Evolutionary conservation across 192 early-diverging fungal species (phyloP).

Genomic region (Coemansia sp.): DNA sequence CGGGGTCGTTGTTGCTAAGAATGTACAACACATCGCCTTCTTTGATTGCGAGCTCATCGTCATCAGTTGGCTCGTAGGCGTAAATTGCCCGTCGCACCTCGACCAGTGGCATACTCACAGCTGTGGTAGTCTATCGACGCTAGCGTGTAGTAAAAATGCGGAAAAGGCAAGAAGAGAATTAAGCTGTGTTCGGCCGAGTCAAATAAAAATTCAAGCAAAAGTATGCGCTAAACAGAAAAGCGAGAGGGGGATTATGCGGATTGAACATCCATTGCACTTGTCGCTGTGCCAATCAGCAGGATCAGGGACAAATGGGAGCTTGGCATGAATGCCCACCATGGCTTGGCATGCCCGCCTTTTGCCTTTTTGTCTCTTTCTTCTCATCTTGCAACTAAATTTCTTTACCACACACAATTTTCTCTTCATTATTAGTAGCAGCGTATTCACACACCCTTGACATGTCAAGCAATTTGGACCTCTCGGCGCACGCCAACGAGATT

Average conservation of each 20-base stretch:
- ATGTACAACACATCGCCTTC: conserved; percentile 89
- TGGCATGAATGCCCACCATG: neutral
- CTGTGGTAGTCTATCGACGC: neutral
- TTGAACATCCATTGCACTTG: neutral
- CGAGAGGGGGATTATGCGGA: neutral
- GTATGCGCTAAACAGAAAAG: neutral
- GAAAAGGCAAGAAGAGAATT: neutral
- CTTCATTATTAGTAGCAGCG: neutral
- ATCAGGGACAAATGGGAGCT: neutral
- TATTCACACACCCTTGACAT: conserved; percentile 10
- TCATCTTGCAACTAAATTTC: neutral
- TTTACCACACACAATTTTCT: neutral
- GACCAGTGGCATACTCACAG: conserved; percentile 36
- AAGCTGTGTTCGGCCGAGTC: neutral
- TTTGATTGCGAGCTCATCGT: conserved; percentile 80
- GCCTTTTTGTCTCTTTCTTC: neutral
- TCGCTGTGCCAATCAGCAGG: neutral
- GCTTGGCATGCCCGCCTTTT: neutral
- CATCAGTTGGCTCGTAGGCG: conserved; percentile 79
- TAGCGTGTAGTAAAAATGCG: neutral
- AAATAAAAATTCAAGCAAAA: neutral
- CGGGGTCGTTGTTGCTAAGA: conserved; percentile 81
- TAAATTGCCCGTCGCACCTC: conserved; percentile 80
- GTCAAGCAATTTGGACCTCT: conserved; percentile 66
- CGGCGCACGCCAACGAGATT: conserved; percentile 63